Evolutionary conservation across 2,329 filamentous ascomycete species (phyloP).

Genomic region (Colletotrichum tamarilloi): DNA sequence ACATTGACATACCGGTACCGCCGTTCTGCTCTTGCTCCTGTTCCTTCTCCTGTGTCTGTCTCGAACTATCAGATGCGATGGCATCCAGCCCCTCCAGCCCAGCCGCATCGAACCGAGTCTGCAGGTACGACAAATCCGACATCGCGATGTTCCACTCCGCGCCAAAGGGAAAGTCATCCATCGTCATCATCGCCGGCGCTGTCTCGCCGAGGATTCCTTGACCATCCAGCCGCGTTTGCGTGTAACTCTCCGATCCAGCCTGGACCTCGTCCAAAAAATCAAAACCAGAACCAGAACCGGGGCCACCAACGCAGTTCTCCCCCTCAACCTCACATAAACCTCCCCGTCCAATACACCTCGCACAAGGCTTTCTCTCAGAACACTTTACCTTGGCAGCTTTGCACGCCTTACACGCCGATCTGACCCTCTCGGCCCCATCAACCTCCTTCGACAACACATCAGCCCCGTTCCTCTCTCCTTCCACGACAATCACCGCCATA

Average conservation of each 20-base stretch:
- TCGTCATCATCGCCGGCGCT: not conserved
- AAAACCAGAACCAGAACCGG: not conserved
- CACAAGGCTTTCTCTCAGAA: conserved; percentile 10
- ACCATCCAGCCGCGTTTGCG: not conserved
- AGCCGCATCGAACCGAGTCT: not conserved
- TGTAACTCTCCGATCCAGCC: not conserved
- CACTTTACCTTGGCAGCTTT: conserved; percentile 7
- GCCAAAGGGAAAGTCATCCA: not conserved
- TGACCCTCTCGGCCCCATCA: not conserved
- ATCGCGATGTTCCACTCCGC: not conserved
- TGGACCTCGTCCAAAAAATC: not conserved
- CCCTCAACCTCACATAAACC: not conserved
- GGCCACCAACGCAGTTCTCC: not conserved
- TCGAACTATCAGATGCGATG: not conserved
- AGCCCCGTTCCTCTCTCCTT: not conserved
- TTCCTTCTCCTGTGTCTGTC: no score
- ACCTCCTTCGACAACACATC: not conserved
- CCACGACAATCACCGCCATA: not conserved
- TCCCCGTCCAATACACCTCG: not conserved
- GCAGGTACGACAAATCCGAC: not conserved
- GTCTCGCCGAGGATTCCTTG: not conserved
- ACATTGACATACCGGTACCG: not conserved
- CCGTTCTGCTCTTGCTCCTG: not conserved
- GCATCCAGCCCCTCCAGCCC: not conserved
- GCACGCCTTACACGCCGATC: not conserved